Percentiles rank a stretch among this genome's conserved stretches.
Evolutionary conservation across 306 rosid genomes (phyloP).

Genomic region (Prunus persica): Prunus_persica_NCBIv2 NC_034009.1:45854501-45855000

Average conservation of each 20-base stretch:
- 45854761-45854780: not conserved
- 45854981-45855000: too few species aligned
- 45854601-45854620: not conserved
- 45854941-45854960: not conserved
- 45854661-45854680: not conserved
- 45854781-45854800: not conserved
- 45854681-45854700: not conserved
- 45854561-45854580: not conserved
- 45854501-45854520: not conserved
- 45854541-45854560: not conserved
- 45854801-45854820: not conserved
- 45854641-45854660: not conserved
- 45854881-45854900: not conserved
- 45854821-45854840: not conserved
- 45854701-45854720: not conserved
- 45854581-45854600: not conserved
- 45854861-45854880: not conserved
- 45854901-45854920: slow-evolving; percentile 2
- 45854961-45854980: not conserved
- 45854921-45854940: not conserved
- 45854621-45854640: not conserved
- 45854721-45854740: not conserved
- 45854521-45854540: not conserved
- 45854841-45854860: not conserved
- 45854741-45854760: not conserved